Evolutionary conservation across 306 rosid species (phyloP).

Genomic region (Quercus wislizeni): DNA sequence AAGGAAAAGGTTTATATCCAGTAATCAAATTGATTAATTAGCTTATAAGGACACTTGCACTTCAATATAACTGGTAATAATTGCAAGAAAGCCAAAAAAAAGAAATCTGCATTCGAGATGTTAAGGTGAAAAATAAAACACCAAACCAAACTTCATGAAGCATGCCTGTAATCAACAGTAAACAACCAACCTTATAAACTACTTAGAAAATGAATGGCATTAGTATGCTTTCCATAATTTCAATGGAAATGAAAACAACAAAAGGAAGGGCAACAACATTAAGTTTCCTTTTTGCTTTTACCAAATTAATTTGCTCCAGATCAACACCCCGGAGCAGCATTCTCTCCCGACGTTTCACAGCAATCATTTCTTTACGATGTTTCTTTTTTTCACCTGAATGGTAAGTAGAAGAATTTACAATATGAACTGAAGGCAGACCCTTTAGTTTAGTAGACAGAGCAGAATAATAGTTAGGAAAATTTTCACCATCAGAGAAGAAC

Average conservation of each 20-base stretch:
- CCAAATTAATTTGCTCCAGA: constrained; percentile 69
- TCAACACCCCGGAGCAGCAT: constrained; percentile 77
- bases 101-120: not conserved
- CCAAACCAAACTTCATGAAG: not conserved
- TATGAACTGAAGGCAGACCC: not conserved
- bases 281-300: constrained; percentile 20
- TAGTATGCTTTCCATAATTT: not conserved
- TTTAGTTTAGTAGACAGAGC: not conserved
- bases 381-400: constrained; percentile 76
- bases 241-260: constrained; percentile 1
- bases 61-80: not conserved
- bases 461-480: not conserved
- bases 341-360: constrained; percentile 69
- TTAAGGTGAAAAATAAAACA: not conserved
- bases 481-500: not conserved
- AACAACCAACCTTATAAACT: not conserved
- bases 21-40: not conserved
- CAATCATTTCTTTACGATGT: constrained; percentile 67
- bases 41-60: not conserved
- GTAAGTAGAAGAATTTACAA: constrained; percentile 17
- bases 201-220: not conserved
- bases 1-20: not conserved
- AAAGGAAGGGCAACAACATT: not conserved
- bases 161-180: not conserved
- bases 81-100: not conserved